Percentiles rank a stretch among this genome's conserved stretches.
Evolutionary conservation across 768 basidiomycete species (phyloP).

Genomic region (Suillus brevipes): DNA sequence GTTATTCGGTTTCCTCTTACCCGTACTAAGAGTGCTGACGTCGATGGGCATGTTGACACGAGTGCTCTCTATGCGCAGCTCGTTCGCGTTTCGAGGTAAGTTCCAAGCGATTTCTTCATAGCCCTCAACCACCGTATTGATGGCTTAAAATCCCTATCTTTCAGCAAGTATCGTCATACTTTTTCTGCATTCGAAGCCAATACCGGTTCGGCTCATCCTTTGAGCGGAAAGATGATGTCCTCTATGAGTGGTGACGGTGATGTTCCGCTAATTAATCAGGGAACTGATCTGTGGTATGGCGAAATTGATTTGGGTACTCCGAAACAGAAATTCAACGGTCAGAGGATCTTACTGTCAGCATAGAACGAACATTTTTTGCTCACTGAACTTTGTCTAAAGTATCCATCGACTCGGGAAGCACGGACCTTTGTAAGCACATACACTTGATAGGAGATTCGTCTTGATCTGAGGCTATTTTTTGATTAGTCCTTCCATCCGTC

Average conservation of each 20-base stretch:
- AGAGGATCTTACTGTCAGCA: not conserved
- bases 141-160: not conserved
- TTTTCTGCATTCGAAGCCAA: conserved; percentile 48
- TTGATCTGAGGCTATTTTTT: conserved; percentile 26
- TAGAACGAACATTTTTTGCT: not conserved
- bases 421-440: conserved; percentile 4
- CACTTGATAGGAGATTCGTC: not conserved
- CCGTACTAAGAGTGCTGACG: not conserved
- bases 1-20: not conserved
- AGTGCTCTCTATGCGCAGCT: not conserved
- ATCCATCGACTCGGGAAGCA: conserved; percentile 43
- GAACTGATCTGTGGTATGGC: conserved; percentile 20
- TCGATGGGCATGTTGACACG: not conserved
- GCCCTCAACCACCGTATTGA: not conserved
- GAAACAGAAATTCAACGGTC: conserved; percentile 38
- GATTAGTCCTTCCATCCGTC: conserved; percentile 38
- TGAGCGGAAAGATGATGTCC: not conserved
- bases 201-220: conserved; percentile 49
- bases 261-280: conserved; percentile 31
- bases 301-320: conserved; percentile 45
- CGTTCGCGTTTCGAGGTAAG: not conserved
- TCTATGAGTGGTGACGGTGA: conserved; percentile 14
- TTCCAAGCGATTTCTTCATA: not conserved
- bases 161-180: not conserved
- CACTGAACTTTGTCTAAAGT: conserved; percentile 23